Conservation (phyloP, 345 rosid species). For the Eucalyptus cladocalyx region DNA sequence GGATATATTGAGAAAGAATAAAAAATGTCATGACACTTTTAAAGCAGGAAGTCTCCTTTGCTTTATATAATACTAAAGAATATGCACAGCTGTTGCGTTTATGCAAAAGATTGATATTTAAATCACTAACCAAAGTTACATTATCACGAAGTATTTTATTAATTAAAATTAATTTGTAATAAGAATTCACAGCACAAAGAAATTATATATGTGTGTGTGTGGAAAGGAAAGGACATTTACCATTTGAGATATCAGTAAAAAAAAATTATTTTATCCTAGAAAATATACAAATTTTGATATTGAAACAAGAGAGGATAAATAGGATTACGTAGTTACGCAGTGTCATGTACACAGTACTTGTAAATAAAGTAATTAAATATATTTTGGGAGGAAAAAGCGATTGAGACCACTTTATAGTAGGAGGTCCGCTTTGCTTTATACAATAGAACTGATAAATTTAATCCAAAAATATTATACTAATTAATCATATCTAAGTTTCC, state of each 20-base stretch:
- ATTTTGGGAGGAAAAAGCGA: background rate
- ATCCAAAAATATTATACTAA: background rate
- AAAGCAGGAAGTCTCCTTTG: background rate
- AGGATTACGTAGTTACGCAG: background rate
- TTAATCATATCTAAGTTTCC: background rate
- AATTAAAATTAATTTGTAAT: background rate
- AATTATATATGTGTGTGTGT: background rate
- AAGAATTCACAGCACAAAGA: background rate
- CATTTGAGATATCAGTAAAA: background rate
- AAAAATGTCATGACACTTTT: background rate
- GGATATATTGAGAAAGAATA: background rate
- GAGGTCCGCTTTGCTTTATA: background rate
- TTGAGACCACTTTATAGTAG: background rate
- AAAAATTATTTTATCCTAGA: background rate
- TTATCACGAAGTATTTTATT: background rate
- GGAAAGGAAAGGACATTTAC: background rate
- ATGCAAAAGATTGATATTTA: background rate
- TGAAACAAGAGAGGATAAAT: background rate
- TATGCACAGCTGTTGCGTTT: background rate
- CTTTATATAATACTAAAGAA: background rate
- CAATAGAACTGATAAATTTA: background rate
- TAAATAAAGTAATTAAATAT: background rate
- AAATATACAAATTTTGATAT: background rate
- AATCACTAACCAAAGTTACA: background rate
- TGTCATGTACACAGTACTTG: background rate